Conservation (phyloP, 2,329 filamentous ascomycete genomes). For the Iodosphaeria phyllophila region DNA sequence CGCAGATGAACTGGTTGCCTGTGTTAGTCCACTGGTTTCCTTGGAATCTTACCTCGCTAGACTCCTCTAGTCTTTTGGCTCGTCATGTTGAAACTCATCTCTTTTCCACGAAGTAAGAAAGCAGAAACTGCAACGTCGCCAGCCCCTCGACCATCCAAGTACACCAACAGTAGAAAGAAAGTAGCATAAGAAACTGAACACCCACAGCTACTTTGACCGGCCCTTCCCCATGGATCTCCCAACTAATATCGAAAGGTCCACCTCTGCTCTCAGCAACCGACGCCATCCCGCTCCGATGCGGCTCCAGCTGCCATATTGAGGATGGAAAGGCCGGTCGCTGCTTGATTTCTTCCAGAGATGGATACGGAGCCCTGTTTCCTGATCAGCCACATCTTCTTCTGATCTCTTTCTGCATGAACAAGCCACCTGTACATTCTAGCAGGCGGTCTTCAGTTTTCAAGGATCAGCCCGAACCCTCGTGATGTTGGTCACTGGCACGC, state of each 20-base stretch:
- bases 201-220: conserved; percentile 55
- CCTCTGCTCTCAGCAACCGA: conserved; percentile 51
- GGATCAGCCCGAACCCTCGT: no score
- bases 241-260: conserved; percentile 58
- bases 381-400: no score
- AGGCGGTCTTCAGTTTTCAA: no score
- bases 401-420: no score
- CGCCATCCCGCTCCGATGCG: conserved; percentile 39
- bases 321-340: conserved; percentile 47
- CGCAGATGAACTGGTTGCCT: conserved; percentile 52
- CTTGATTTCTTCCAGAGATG: conserved; percentile 11
- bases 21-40: not conserved
- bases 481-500: no score
- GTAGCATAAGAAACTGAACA: conserved; percentile 7
- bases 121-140: not conserved
- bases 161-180: not conserved
- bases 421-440: no score
- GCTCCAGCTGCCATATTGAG: conserved; percentile 50
- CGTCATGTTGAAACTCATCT: no score
- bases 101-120: not conserved
- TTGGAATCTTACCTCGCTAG: no score
- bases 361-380: conserved; percentile 5
- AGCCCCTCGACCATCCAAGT: not conserved
- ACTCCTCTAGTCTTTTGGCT: no score
- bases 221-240: conserved; percentile 64